These are phyloP conservation scores for Phoma sp. DNA, from an alignment of 2,329 filamentous ascomycete genomes.

Conservation along the genomic window DNA sequence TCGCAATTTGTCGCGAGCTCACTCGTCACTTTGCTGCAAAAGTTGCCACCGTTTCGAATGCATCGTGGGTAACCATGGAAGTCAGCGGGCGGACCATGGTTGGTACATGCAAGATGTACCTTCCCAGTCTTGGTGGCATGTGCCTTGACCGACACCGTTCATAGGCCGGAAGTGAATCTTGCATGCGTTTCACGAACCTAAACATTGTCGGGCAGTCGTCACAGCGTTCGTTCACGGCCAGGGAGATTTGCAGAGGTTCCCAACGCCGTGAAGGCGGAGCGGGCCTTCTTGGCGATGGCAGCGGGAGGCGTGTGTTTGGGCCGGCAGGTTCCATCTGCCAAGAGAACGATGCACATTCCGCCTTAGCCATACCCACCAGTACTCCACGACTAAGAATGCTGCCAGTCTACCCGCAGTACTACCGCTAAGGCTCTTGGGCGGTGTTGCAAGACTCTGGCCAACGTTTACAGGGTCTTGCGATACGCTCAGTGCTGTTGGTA, in stretches of 20 bases:
- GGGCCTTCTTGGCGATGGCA: constrained; percentile 31
- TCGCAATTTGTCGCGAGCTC: neutral
- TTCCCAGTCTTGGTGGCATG: constrained; percentile 14
- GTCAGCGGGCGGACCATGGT: constrained; percentile 23
- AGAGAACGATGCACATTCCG: constrained; percentile 32
- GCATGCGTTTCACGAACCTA: constrained; percentile 23
- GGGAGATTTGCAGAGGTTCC: constrained; percentile 24
- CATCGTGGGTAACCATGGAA: constrained; percentile 23
- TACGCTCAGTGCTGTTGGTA: neutral
- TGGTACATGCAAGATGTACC: constrained; percentile 19
- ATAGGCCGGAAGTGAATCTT: constrained; percentile 19
- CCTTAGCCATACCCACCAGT: constrained; percentile 30
- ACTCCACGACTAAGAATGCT: constrained; percentile 15
- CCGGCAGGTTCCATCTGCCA: constrained; percentile 31
- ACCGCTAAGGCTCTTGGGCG: constrained; percentile 35
- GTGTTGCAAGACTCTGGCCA: constrained; percentile 17
- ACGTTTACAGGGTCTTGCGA: neutral
- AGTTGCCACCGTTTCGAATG: constrained; percentile 9
- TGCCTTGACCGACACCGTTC: constrained; percentile 15
- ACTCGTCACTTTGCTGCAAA: neutral
- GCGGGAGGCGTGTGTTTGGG: constrained; percentile 27
- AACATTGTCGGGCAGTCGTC: constrained; percentile 14
- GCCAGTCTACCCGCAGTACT: constrained; percentile 27
- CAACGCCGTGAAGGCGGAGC: constrained; percentile 31
- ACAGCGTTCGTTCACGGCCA: constrained; percentile 14